Evolutionary conservation across 306 rosid species (phyloP).

Genomic region (Inga leiocalycina): DNA sequence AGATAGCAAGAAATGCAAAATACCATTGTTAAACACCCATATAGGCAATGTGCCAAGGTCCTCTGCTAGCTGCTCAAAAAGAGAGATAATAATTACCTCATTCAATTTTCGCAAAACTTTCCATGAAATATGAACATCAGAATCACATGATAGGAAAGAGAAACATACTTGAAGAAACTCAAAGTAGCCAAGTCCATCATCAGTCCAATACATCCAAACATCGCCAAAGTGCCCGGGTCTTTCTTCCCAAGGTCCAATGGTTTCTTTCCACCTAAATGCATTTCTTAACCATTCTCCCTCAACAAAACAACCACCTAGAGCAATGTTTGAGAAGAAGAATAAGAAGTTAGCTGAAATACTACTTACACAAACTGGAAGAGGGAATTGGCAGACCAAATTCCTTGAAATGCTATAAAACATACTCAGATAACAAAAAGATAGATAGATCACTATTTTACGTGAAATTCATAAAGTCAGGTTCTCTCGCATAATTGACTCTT

Average conservation of each 20-base stretch:
- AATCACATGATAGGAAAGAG: slow-evolving; percentile 26
- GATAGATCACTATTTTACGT: not conserved
- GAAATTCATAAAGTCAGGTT: not conserved
- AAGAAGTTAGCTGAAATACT: slow-evolving; percentile 25
- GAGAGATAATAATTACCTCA: not conserved
- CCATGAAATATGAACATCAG: slow-evolving; percentile 11
- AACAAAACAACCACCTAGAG: slow-evolving; percentile 85
- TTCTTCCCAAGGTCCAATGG: slow-evolving; percentile 93
- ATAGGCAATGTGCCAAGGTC: slow-evolving; percentile 79
- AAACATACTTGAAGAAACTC: slow-evolving; percentile 88
- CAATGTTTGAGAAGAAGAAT: slow-evolving; percentile 23
- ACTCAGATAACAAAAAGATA: not conserved
- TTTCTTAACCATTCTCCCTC: slow-evolving; percentile 96
- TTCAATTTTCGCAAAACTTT: not conserved
- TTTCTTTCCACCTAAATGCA: slow-evolving; percentile 94
- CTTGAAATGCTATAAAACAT: not conserved
- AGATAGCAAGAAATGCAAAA: slow-evolving; percentile 16
- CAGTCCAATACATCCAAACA: slow-evolving; percentile 99
- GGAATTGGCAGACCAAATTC: not conserved
- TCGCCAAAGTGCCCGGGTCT: slow-evolving; percentile 99
- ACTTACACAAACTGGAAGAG: slow-evolving; percentile 3
- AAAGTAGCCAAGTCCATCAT: slow-evolving; percentile 92
- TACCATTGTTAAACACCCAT: slow-evolving; percentile 99
- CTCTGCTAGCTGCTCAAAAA: slow-evolving; percentile 75
- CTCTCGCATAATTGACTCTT: not conserved